phyloP scores from a whole-genome alignment of 176 grass and related monocot species.

The Triticum monococcum region DNA sequence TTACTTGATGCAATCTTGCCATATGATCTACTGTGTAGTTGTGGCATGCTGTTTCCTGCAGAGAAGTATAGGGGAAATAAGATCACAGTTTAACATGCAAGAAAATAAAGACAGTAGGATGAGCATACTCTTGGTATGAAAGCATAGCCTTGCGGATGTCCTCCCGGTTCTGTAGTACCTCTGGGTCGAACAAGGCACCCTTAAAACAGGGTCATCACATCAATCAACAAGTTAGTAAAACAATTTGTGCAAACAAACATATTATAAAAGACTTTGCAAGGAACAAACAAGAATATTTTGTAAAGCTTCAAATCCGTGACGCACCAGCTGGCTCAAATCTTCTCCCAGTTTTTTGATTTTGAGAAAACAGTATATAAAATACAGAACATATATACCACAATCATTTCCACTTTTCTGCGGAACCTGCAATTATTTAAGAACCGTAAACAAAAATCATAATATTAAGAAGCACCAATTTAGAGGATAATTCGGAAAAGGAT shows the following conservation, averaged over 20 bases:
- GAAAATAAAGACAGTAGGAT: slow-evolving; percentile 1
- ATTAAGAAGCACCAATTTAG: neutral
- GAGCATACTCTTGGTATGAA: slow-evolving; percentile 53
- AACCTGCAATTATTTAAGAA: slow-evolving; percentile 53
- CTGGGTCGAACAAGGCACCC: slow-evolving; percentile 56
- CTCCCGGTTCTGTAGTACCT: slow-evolving; percentile 61
- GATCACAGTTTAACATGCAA: neutral
- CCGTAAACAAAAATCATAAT: neutral
- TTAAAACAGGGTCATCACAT: slow-evolving; percentile 41
- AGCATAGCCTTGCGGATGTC: slow-evolving; percentile 40
- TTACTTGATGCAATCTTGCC: neutral
- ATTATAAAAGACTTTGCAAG: slow-evolving; percentile 6
- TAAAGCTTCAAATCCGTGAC: slow-evolving; percentile 21
- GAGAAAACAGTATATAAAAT: slow-evolving; percentile 76
- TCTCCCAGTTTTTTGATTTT: slow-evolving; percentile 18
- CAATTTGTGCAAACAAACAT: neutral
- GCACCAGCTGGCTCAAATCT: slow-evolving; percentile 36
- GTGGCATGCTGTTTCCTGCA: neutral
- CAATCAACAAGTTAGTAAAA: slow-evolving; percentile 11
- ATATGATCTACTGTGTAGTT: slow-evolving; percentile 7
- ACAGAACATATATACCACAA: slow-evolving; percentile 89
- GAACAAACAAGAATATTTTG: slow-evolving; percentile 2
- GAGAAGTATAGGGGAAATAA: neutral
- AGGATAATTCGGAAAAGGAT: neutral
- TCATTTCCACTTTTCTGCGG: slow-evolving; percentile 82